Conservation (phyloP, 2,329 filamentous ascomycete species). For the Calonectria pseudoturangicola region DNA sequence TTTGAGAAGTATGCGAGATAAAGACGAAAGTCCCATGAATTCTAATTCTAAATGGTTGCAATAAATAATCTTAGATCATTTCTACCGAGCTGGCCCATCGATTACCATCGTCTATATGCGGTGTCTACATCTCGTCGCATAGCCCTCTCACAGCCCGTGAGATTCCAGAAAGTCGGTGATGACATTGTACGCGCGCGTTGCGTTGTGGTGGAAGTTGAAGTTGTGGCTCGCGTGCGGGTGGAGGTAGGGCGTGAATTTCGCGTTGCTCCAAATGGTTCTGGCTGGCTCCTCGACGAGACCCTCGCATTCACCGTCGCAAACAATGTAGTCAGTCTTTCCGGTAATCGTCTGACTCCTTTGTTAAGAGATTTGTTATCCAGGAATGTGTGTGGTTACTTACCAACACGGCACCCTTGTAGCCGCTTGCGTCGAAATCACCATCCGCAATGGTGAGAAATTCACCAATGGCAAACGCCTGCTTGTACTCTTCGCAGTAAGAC, state of each 20-base stretch:
- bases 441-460: conserved; percentile 46
- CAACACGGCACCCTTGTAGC: conserved; percentile 44
- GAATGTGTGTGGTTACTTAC: conserved; percentile 11
- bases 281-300: conserved; percentile 53
- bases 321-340: conserved; percentile 48
- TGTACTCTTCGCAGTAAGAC: conserved; percentile 44
- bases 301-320: conserved; percentile 53
- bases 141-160: conserved; percentile 24
- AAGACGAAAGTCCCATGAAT: neutral
- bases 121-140: no score
- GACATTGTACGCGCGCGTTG: conserved; percentile 41
- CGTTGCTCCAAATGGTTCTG: conserved; percentile 45
- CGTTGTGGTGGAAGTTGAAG: conserved; percentile 46
- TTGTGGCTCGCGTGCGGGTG: conserved; percentile 47
- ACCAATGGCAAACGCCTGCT: conserved; percentile 43
- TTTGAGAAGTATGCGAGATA: neutral
- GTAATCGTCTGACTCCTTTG: conserved; percentile 34
- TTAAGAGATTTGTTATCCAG: neutral
- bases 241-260: conserved; percentile 43
- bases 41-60: neutral
- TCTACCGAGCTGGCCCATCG: no score
- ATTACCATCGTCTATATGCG: neutral
- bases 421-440: conserved; percentile 44
- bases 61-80: neutral
- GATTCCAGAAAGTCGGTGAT: conserved; percentile 41